A percentile compares a stretch with the other conserved stretches of the same genome.
Conservation (phyloP, 2,329 filamentous ascomycete genomes). For the Hypoxylon sp. region DNA sequence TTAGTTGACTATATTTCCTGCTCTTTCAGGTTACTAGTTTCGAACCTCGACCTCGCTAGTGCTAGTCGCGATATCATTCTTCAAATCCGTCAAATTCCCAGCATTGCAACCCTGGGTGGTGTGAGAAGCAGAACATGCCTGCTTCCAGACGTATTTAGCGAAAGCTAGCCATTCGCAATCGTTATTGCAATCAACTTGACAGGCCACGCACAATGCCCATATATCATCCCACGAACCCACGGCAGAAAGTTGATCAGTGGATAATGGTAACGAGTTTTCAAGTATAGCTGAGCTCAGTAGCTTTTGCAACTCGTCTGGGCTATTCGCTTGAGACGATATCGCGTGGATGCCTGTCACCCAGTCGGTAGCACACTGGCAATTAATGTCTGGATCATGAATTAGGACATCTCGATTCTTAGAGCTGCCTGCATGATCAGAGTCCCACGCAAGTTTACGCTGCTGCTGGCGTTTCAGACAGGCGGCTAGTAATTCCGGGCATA, state of each 20-base stretch:
- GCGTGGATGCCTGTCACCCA: not conserved
- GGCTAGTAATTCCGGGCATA: not conserved
- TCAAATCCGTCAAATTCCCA: not conserved
- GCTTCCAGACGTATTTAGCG: constrained; percentile 2
- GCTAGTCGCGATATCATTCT: not conserved
- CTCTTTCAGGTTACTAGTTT: not conserved
- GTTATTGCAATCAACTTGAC: not conserved
- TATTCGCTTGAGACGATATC: not conserved
- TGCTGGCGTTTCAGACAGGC: not conserved
- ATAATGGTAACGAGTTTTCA: not conserved
- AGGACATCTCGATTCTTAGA: not conserved
- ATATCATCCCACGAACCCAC: not conserved
- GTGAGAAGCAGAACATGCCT: not conserved
- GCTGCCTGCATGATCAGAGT: not conserved
- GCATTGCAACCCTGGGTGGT: not conserved
- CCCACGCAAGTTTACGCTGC: not conserved
- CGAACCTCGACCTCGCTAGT: not conserved
- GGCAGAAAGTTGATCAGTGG: not conserved
- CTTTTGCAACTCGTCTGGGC: constrained; percentile 5
- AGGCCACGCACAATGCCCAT: constrained; percentile 3
- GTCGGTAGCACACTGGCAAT: not conserved
- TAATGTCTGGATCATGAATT: not conserved
- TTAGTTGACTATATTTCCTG: not conserved
- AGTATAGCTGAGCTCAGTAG: not conserved
- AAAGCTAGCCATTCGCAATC: constrained; percentile 11